Evolutionary conservation across 75 land plant species (phyloP), one percentile per base, ranked within the genome.

Genomic region (Selaginella tamariscina): DNA sequence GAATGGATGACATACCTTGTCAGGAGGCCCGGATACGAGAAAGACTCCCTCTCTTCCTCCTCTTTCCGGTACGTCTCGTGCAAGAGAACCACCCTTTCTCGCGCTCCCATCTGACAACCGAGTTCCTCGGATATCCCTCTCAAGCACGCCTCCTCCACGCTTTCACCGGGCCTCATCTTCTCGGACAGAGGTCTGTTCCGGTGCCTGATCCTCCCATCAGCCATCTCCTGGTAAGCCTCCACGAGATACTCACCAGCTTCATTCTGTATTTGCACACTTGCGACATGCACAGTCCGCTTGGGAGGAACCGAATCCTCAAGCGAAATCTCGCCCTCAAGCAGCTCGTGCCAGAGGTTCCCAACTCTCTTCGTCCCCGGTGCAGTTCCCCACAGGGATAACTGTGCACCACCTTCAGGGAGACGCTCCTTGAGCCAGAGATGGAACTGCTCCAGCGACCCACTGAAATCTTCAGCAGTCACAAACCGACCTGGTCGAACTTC

Each of bases 291-390:
- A 39, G 49, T 59, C 26, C 62, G 23, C 62, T 59, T 59, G 23
- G 62, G 62, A 8, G 62, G 62, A 9, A 8, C 8, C 27, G 62
- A 59, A n/a, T 59, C 62, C 62, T 59, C 62, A 8, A 59, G 62
- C 18, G 62, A 59, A n/a, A 59, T 59, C 26, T 59, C 62, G 26
- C 62, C 62, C 26, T 59, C 62, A 5, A 59, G 62, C n/a, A 59
- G 62, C 26, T 59, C 62, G 2, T 5, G 62, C 93, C 93, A 94
- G 54, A 94, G 81, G 71, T 94, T 94, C 56, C 77, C 75, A n/a
- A 94, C 79, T 68, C 82, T 80, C 73, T 94, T 94, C 65, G 95
- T 88, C 28, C 96, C 91, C 1, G 96, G 88, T 5, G 70, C 72
- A 56, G 71, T 60, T 27, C 98, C 98, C 98, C 98, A 94, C 8